Conservation (phyloP, 805 yeast genomes). For the Nematodospora valgi region DNA sequence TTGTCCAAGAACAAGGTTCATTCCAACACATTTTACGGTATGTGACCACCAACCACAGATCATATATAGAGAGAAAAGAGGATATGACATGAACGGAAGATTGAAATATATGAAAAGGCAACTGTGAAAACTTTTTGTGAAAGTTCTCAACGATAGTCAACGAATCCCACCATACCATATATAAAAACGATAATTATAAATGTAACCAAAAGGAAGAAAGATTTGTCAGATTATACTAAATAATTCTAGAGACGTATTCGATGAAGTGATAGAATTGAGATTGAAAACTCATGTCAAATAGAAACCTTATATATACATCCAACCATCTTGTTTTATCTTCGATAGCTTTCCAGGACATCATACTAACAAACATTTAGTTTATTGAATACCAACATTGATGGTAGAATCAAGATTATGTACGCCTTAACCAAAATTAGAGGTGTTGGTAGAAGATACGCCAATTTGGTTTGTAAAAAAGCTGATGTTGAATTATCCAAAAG, state of each 20-base stretch:
- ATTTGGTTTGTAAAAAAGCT: conserved; percentile 99
- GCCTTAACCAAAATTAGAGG: conserved; percentile 99
- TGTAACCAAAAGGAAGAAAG: too few species aligned
- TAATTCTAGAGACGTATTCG: too few species aligned
- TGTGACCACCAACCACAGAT: conserved; percentile 34
- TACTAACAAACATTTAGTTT: conserved; percentile 60
- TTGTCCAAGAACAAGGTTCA: conserved; percentile 98
- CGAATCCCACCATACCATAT: too few species aligned
- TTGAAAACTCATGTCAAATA: too few species aligned
- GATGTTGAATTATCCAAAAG: conserved; percentile 97
- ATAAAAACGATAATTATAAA: too few species aligned
- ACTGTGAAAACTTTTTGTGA: too few species aligned
- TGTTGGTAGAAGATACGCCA: conserved; percentile 99
- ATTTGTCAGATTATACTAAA: too few species aligned
- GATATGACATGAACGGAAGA: neutral
- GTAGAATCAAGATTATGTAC: conserved; percentile 99
- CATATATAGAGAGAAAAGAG: neutral
- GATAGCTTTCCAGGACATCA: neutral
- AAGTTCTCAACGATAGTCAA: too few species aligned
- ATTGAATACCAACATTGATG: conserved; percentile 99
- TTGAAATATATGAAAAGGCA: too few species aligned
- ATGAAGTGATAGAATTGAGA: too few species aligned
- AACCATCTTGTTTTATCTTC: too few species aligned
- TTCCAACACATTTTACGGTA: conserved; percentile 99
- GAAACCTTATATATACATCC: too few species aligned